Conservation (phyloP, 305 asterid species). For the Rubia peregrina region DNA sequence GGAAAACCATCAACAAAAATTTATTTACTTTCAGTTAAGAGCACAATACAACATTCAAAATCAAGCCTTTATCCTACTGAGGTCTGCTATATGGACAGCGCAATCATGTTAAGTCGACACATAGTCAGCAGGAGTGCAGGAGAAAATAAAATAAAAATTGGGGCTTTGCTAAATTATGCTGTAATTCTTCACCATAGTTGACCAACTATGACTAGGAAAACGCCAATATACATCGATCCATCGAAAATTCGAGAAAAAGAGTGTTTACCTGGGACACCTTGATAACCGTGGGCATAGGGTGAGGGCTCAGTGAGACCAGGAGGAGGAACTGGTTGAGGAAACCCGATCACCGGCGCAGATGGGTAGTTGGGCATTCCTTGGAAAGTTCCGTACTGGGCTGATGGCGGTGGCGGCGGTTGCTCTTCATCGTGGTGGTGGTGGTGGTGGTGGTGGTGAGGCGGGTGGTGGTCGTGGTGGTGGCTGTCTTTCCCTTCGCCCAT, state of each 20-base stretch:
- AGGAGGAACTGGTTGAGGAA: slow-evolving; percentile 87
- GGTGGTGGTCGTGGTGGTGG: slow-evolving; percentile 17
- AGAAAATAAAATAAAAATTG: background rate
- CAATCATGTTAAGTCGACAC: background rate
- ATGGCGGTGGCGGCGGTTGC: slow-evolving; percentile 29
- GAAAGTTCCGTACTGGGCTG: slow-evolving; percentile 71
- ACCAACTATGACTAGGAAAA: background rate
- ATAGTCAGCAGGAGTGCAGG: background rate
- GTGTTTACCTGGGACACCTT: slow-evolving; percentile 25
- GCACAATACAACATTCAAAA: background rate
- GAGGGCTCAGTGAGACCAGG: slow-evolving; percentile 51
- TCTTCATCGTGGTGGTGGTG: slow-evolving; percentile 6
- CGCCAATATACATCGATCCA: background rate
- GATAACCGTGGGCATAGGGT: slow-evolving; percentile 26
- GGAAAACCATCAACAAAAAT: background rate
- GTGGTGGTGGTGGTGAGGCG: slow-evolving; percentile 21
- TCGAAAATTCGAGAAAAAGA: background rate
- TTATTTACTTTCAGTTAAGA: no score
- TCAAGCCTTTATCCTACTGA: background rate
- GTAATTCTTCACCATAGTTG: background rate
- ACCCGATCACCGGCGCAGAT: slow-evolving; percentile 59
- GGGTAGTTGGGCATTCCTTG: slow-evolving; percentile 72
- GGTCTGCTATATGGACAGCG: background rate
- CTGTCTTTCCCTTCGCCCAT: slow-evolving; percentile 51
- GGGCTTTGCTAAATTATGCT: background rate